phyloP scores from a whole-genome alignment of 768 basidiomycete genomes.

The Tulasnella sp. region DNA sequence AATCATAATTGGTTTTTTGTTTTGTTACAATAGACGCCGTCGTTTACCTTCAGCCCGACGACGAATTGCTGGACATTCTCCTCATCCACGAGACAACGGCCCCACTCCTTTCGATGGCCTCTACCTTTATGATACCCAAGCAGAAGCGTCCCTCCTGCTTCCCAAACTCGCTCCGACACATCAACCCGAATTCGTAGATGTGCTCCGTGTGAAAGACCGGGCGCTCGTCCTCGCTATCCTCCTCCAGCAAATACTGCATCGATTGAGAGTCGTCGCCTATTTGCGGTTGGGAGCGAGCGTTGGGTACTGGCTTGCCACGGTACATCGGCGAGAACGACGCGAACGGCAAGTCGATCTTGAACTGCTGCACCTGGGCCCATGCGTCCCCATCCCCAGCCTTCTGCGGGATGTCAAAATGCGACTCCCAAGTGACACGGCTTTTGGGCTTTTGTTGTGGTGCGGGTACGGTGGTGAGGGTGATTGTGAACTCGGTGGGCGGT shows the following conservation, averaged over 20 bases:
- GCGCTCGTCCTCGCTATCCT: neutral
- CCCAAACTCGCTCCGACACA: constrained; percentile 41
- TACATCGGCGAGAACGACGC: constrained; percentile 38
- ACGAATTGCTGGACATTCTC: neutral
- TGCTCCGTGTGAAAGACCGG: constrained; percentile 33
- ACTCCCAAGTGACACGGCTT: constrained; percentile 23
- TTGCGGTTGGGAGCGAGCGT: neutral
- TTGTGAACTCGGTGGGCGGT: constrained; percentile 11
- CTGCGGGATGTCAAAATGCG: neutral
- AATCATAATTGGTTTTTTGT: neutral
- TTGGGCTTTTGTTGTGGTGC: neutral
- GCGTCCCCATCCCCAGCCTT: neutral
- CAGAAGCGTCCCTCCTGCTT: constrained; percentile 40
- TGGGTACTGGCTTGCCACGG: constrained; percentile 36
- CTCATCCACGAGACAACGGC: neutral
- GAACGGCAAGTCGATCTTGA: constrained; percentile 33
- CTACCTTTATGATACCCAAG: constrained; percentile 34
- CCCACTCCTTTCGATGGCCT: constrained; percentile 30
- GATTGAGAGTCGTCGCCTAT: neutral
- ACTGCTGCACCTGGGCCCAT: neutral
- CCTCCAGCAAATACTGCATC: constrained; percentile 8
- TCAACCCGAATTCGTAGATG: constrained; percentile 39
- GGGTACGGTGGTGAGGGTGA: constrained; percentile 18
- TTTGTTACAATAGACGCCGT: neutral
- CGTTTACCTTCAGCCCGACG: neutral